Conservation (phyloP, 1,284 basidiomycete species). For the Volvariella surrecta region DNA sequence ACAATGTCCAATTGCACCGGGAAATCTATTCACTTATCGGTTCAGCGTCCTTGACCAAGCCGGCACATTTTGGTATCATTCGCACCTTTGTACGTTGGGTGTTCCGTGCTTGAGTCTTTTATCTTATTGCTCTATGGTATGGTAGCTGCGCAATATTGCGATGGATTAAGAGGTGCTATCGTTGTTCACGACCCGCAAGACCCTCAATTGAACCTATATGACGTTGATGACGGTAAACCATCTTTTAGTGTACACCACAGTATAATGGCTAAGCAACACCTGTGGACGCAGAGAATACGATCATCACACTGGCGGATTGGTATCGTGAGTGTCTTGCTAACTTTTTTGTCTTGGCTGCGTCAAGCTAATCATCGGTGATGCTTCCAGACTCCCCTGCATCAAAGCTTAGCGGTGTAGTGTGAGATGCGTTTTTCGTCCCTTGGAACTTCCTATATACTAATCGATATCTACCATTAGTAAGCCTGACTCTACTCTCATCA, state of each 20-base stretch:
- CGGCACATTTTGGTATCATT: slow-evolving; percentile 27
- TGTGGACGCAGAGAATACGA: slow-evolving; percentile 16
- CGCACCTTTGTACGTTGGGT: slow-evolving; percentile 2
- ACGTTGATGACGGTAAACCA: slow-evolving; percentile 24
- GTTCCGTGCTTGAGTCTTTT: slow-evolving; percentile 13
- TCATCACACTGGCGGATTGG: slow-evolving; percentile 35
- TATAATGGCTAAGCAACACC: not conserved
- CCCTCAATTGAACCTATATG: slow-evolving; percentile 15
- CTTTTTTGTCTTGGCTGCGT: not conserved
- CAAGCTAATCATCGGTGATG: slow-evolving; percentile 14
- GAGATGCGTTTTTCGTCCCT: not conserved
- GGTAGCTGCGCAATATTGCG: slow-evolving; percentile 18
- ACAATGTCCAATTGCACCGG: slow-evolving; percentile 20
- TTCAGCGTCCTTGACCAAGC: slow-evolving; percentile 23
- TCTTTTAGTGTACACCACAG: not conserved
- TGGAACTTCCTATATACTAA: too few relatives aligned
- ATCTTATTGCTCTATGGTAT: not conserved
- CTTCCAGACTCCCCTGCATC: not conserved
- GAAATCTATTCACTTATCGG: slow-evolving; percentile 15
- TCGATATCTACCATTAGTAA: too few relatives aligned
- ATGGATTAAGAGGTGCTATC: slow-evolving; percentile 25
- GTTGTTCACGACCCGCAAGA: slow-evolving; percentile 18
- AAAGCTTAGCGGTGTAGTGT: slow-evolving; percentile 3
- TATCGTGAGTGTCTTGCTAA: slow-evolving; percentile 12
- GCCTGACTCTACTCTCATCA: slow-evolving; percentile 30